A percentile compares a stretch with the other conserved stretches of the same genome.
These are phyloP conservation scores for Corchorus olitorius DNA, from an alignment of 345 rosid species.

Conservation along the genomic window DNA sequence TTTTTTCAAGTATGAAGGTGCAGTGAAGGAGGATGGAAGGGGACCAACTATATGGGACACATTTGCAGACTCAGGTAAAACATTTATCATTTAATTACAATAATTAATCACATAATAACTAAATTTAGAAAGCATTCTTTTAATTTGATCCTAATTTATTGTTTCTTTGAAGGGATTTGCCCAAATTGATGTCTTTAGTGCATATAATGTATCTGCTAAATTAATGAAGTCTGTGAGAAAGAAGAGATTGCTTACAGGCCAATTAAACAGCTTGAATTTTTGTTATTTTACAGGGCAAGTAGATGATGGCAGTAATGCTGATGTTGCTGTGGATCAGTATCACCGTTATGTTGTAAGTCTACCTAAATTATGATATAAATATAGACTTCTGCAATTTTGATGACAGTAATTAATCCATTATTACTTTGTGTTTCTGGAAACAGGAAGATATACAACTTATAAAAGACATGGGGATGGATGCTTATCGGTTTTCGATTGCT, in stretches of 20 bases:
- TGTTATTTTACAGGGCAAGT: constrained; percentile 49
- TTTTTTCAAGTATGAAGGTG: constrained; percentile 75
- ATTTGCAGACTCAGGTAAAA: constrained; percentile 69
- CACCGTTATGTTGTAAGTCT: constrained; percentile 64
- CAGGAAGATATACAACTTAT: constrained; percentile 90
- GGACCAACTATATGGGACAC: constrained; percentile 82
- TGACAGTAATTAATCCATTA: too few species aligned
- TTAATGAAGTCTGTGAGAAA: too few species aligned
- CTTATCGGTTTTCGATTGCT: constrained; percentile 89
- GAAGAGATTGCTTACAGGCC: neutral
- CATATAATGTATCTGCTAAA: too few species aligned
- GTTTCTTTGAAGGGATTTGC: too few species aligned
- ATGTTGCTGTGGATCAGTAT: constrained; percentile 89
- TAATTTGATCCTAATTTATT: too few species aligned
- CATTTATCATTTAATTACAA: neutral
- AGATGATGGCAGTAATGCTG: constrained; percentile 69
- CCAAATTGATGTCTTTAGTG: too few species aligned
- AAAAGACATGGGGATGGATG: constrained; percentile 97
- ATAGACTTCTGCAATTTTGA: neutral
- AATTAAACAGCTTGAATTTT: neutral
- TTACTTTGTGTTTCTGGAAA: too few species aligned
- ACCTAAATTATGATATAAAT: neutral
- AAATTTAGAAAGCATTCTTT: too few species aligned
- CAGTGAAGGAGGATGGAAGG: constrained; percentile 84
- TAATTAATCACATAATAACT: neutral